Evolutionary conservation across 2,329 filamentous ascomycete species (phyloP).

Genomic region (Aschersonia sp.): DNA sequence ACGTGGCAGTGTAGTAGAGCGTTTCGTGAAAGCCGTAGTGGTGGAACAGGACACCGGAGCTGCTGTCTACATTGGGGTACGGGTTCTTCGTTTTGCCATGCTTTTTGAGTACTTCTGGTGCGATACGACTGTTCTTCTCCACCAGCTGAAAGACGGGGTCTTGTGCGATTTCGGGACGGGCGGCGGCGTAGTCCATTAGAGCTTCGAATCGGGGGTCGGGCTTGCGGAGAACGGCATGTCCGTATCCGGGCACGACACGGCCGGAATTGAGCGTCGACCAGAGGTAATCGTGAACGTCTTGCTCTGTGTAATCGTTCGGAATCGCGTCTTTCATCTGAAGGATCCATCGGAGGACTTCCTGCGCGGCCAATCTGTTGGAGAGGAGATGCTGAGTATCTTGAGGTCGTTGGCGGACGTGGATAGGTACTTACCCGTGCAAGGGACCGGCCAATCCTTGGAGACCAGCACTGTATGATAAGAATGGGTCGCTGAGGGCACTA

Average conservation of each 20-base stretch:
- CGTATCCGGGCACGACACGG: constrained; percentile 88
- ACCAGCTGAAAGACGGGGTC: constrained; percentile 92
- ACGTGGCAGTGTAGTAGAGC: constrained; percentile 75
- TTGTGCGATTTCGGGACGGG: constrained; percentile 68
- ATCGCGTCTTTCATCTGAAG: constrained; percentile 88
- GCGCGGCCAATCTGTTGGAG: constrained; percentile 58
- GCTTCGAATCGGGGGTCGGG: constrained; percentile 94
- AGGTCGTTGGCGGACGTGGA: neutral
- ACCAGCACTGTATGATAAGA: constrained; percentile 90
- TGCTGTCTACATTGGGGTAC: constrained; percentile 91
- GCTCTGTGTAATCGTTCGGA: constrained; percentile 60
- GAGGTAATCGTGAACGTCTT: constrained; percentile 78
- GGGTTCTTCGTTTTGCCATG: constrained; percentile 99
- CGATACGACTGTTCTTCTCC: constrained; percentile 82
- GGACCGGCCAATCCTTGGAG: constrained; percentile 93
- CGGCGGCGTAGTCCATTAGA: constrained; percentile 85
- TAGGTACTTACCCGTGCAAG: constrained; percentile 33
- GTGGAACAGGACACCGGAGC: constrained; percentile 89
- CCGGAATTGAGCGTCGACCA: constrained; percentile 90
- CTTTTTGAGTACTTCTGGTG: constrained; percentile 77
- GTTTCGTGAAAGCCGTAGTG: constrained; percentile 98
- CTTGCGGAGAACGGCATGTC: constrained; percentile 90
- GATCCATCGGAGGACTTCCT: constrained; percentile 95
- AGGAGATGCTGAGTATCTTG: neutral
- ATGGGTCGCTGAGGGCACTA: constrained; percentile 85